These are phyloP conservation scores for Phaffia rhodozyma DNA, from an alignment of 1,284 basidiomycete genomes.

Conservation along the genomic window DNA sequence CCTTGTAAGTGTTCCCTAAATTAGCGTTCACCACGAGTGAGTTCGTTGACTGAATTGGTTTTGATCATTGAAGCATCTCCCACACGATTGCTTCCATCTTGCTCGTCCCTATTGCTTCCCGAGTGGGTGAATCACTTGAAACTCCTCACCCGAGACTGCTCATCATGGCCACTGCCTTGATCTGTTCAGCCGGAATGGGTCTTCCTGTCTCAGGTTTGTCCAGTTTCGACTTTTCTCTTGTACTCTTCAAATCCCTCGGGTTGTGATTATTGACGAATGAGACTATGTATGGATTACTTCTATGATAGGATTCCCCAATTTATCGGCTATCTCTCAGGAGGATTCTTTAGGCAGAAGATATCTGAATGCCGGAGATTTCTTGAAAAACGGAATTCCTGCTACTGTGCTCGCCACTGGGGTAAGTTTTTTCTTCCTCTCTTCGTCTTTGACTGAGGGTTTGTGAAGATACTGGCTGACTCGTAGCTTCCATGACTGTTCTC, in stretches of 20 bases:
- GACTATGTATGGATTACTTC: too few species aligned
- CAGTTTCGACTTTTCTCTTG: too few species aligned
- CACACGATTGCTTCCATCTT: slow-evolving; percentile 95
- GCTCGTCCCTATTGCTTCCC: slow-evolving; percentile 86
- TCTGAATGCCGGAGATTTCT: slow-evolving; percentile 73
- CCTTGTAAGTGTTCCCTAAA: slow-evolving; percentile 29
- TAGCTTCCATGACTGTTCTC: neutral
- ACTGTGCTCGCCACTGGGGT: slow-evolving; percentile 74
- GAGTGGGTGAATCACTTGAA: slow-evolving; percentile 68
- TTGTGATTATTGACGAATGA: too few species aligned
- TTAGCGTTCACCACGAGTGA: neutral
- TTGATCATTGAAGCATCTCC: slow-evolving; percentile 46
- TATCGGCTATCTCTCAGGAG: slow-evolving; percentile 87
- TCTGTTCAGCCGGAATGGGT: slow-evolving; percentile 94
- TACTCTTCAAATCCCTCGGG: too few species aligned
- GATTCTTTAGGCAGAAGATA: slow-evolving; percentile 87
- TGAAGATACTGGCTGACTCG: slow-evolving; percentile 7
- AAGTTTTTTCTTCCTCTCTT: slow-evolving; percentile 26
- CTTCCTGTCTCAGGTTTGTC: slow-evolving; percentile 75
- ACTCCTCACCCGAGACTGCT: slow-evolving; percentile 61
- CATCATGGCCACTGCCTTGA: slow-evolving; percentile 76
- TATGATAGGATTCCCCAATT: slow-evolving; percentile 62
- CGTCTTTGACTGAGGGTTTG: slow-evolving; percentile 11
- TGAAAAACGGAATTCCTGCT: slow-evolving; percentile 86
- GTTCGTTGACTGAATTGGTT: neutral